phyloP scores from a whole-genome alignment of 179 eudicot genomes.

The Actinidia chinensis region DNA sequence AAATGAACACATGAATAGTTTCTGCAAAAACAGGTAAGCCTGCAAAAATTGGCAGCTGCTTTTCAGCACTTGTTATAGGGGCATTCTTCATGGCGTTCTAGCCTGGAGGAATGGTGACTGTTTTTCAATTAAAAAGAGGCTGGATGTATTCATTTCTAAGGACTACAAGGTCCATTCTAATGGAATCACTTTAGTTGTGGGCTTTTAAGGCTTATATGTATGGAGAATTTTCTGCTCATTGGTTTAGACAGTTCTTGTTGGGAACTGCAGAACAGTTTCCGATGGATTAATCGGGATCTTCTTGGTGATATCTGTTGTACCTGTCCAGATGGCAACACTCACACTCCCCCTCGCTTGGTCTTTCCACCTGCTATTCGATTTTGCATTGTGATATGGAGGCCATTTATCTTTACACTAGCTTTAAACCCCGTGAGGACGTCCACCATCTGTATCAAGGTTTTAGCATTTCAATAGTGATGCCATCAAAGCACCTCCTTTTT shows the following conservation, averaged over 20 bases:
- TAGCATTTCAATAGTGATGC: constrained; percentile 66
- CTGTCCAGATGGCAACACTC: constrained; percentile 91
- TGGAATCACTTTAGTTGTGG: constrained; percentile 64
- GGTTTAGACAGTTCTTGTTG: constrained; percentile 96
- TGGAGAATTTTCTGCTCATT: constrained; percentile 76
- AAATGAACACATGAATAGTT: constrained; percentile 51
- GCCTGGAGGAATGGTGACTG: constrained; percentile 90
- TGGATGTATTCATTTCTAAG: constrained; percentile 79
- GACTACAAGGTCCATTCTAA: constrained; percentile 71
- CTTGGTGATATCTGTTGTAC: constrained; percentile 82
- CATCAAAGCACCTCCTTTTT: constrained; percentile 82
- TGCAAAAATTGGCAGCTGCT: constrained; percentile 68
- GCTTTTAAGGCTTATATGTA: constrained; percentile 58
- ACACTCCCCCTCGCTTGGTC: constrained; percentile 74
- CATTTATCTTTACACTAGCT: constrained; percentile 46
- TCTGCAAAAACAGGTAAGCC: constrained; percentile 65
- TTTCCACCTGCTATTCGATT: constrained; percentile 95
- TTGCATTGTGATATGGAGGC: constrained; percentile 86
- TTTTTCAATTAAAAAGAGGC: constrained; percentile 80
- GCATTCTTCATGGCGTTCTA: constrained; percentile 89
- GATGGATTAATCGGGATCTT: constrained; percentile 88
- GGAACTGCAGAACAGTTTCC: constrained; percentile 80
- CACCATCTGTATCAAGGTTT: constrained; percentile 64
- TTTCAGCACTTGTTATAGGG: constrained; percentile 81
- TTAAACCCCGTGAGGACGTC: constrained; percentile 58